Base-by-base conservation (phyloP, 208 protist genomes). In the Leishmania martiniquensis region DNA sequence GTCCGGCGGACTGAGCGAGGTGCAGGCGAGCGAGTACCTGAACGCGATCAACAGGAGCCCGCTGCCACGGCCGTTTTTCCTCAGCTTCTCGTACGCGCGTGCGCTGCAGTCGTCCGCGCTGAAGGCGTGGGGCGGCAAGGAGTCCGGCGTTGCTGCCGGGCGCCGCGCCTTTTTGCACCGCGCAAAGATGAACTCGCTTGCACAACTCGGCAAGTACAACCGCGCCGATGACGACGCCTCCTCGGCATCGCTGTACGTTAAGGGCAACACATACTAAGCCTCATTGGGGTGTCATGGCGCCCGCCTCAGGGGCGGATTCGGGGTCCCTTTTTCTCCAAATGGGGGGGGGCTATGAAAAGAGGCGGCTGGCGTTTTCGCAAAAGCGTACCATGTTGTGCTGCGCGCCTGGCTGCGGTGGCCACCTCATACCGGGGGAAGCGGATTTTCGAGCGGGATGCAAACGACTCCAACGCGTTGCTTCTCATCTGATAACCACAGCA, bases 1-100 rank as follows among this genome's bases (percentile, higher is more conserved):
- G 13, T 99, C 98, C 57, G 99, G 99, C 65, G 99, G 99, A 45
- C 95, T 99, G 84, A 97, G 93, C 80, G 98, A 99, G 83, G 88
- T 98, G 49, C 95, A 99, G 88, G 97, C 99, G 39, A 97, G 97
- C 39, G 85, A 92, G 78, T 97, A 99, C 89, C 92, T 99, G 47
- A 98, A 98, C 89, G 98, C 96, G 15, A 99, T 99, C 44, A 99
- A 99, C 94, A 69, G 47, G 52, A 32, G 39, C 29, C 69, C 83
- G 20, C 77, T 69, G 15, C 63, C 74, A 22, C 88, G 90, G 45
- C 98, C 98, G 66, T 99, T 97, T 97, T 75, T 80, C 34, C 76
- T 99, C 34, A 95, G 89, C 67, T 99, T 99, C 90, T 98, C 95
- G 47, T 99, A 98, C 78, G 98, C 96, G 60, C 92, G 98, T 71